Conservation (phyloP, 192 early-diverging fungal genomes). For the Linnemannia schmuckeri region DNA sequence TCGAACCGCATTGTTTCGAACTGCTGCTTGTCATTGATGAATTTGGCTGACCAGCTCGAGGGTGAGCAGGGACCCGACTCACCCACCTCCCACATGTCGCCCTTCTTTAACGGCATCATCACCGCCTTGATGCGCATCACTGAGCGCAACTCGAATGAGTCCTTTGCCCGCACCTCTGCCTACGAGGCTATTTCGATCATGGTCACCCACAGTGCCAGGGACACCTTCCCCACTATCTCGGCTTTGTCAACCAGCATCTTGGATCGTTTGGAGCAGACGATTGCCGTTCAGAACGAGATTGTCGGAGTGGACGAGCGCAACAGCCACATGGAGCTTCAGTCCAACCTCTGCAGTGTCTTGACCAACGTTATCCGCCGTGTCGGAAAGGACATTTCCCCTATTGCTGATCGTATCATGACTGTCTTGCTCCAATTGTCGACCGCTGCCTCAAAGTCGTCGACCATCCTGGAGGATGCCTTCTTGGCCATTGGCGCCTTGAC, state of each 20-base stretch:
- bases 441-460: slow-evolving; percentile 80
- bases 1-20: slow-evolving; percentile 91
- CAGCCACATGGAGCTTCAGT: slow-evolving; percentile 87
- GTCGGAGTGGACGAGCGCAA: slow-evolving; percentile 87
- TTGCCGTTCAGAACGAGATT: slow-evolving; percentile 78
- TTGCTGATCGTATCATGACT: slow-evolving; percentile 94
- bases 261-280: slow-evolving; percentile 83
- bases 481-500: slow-evolving; percentile 91
- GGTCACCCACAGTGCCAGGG: slow-evolving; percentile 78
- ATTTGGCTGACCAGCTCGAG: slow-evolving; percentile 88
- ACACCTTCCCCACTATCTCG: slow-evolving; percentile 82
- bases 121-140: slow-evolving; percentile 82
- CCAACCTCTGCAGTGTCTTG: slow-evolving; percentile 92
- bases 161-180: slow-evolving; percentile 90
- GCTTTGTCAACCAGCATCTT: slow-evolving; percentile 82
- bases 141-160: slow-evolving; percentile 79
- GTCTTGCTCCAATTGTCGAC: slow-evolving; percentile 83
- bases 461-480: slow-evolving; percentile 92
- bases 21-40: slow-evolving; percentile 97
- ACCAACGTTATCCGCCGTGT: slow-evolving; percentile 89
- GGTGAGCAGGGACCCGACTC: slow-evolving; percentile 66
- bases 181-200: slow-evolving; percentile 95
- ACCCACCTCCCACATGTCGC: slow-evolving; percentile 79
- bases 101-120: slow-evolving; percentile 89
- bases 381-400: slow-evolving; percentile 75